These are phyloP conservation scores for Rutstroemia sydowiana DNA, from an alignment of 2,329 filamentous ascomycete species.

Conservation along the genomic window DNA sequence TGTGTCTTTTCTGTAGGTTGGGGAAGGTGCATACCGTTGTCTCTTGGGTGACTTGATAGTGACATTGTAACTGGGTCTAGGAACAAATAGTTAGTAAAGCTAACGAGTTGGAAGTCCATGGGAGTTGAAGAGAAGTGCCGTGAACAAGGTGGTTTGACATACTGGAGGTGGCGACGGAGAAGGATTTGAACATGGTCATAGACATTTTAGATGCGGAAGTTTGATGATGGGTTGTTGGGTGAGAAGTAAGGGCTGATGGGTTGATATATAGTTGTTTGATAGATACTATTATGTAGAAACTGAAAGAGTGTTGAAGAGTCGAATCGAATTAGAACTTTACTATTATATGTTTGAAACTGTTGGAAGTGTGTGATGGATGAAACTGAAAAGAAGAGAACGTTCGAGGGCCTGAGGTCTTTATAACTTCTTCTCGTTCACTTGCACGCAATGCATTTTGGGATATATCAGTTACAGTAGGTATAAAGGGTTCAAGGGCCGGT, in stretches of 20 bases:
- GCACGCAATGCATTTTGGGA: not conserved
- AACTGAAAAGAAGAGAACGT: not conserved
- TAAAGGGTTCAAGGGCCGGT: not conserved
- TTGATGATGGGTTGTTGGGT: not conserved
- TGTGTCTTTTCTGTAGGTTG: not conserved
- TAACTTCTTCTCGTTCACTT: no score
- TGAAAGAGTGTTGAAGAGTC: not conserved
- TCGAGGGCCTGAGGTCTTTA: not conserved
- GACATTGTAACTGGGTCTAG: constrained; percentile 1
- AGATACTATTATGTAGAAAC: not conserved
- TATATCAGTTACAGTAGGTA: not conserved
- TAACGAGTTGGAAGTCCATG: not conserved
- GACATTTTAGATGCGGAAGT: not conserved
- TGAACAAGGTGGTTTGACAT: constrained; percentile 1
- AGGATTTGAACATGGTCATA: constrained; percentile 1
- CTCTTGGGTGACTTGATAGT: constrained; percentile 7
- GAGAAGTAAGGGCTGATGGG: not conserved
- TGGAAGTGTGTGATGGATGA: constrained; percentile 4
- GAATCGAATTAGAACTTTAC: constrained; percentile 3
- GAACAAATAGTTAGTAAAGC: not conserved
- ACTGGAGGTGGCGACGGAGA: not conserved
- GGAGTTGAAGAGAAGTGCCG: not conserved
- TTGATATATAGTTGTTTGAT: not conserved
- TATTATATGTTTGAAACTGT: constrained; percentile 6
- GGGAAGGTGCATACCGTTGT: not conserved